phyloP scores from a whole-genome alignment of 495 filamentous ascomycete species.

The Hypoxylon trugodes region DNA sequence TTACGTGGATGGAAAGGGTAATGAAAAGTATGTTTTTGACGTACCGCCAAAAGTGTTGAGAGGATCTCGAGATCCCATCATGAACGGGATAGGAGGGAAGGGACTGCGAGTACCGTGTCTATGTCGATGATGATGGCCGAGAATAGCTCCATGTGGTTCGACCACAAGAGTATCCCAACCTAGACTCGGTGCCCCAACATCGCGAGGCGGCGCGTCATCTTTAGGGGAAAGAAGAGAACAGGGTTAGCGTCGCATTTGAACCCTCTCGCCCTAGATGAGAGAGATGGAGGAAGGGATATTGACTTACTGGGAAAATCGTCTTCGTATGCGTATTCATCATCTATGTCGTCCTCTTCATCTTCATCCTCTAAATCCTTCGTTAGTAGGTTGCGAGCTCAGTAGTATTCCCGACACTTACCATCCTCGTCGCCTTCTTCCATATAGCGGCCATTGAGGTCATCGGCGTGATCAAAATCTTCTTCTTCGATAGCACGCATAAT shows the following conservation, averaged over 20 bases:
- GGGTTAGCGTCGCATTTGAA: conserved; percentile 1
- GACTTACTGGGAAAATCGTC: conserved; percentile 75
- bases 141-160: conserved; percentile 40
- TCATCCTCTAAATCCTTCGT: conserved; percentile 62
- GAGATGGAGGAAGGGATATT: conserved; percentile 14
- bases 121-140: conserved; percentile 39
- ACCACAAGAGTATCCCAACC: conserved; percentile 58
- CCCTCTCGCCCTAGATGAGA: background rate
- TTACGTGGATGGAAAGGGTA: no score
- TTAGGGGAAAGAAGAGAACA: conserved; percentile 38
- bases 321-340: conserved; percentile 70
- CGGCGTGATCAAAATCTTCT: conserved; percentile 64
- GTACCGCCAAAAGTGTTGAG: conserved; percentile 43
- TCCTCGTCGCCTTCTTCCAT: conserved; percentile 74
- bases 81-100: conserved; percentile 51
- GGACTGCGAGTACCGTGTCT: conserved; percentile 45
- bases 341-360: conserved; percentile 77
- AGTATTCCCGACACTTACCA: conserved; percentile 50
- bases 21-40: background rate
- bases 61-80: conserved; percentile 55
- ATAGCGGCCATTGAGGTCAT: conserved; percentile 66
- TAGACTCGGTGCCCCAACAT: conserved; percentile 48
- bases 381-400: conserved; percentile 1
- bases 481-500: conserved; percentile 71
- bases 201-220: conserved; percentile 58